Percentiles rank a stretch among this genome's conserved stretches.
Conservation (phyloP, 176 grass and related monocot species). For the Puya raimondii region DNA sequence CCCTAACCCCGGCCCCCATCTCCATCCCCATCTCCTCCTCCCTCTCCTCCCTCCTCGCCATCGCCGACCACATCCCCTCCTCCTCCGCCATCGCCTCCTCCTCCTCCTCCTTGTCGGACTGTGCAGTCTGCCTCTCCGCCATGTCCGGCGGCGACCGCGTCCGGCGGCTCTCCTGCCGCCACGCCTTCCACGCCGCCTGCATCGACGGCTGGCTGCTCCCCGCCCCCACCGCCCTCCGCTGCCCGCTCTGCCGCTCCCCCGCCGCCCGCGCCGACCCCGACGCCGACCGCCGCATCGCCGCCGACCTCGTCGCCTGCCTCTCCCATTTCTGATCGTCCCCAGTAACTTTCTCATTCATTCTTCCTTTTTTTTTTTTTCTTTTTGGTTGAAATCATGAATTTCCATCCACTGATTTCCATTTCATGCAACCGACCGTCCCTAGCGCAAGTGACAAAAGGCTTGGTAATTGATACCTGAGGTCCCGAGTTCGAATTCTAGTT, state of each 20-base stretch:
- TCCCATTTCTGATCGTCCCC: slow-evolving; percentile 9
- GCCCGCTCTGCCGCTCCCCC: slow-evolving; percentile 20
- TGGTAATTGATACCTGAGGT: too few relatives aligned
- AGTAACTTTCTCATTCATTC: too few relatives aligned
- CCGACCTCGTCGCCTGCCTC: slow-evolving; percentile 23
- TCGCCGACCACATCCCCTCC: slow-evolving; percentile 22
- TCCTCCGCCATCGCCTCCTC: not conserved
- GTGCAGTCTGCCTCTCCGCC: slow-evolving; percentile 12
- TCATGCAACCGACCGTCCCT: too few relatives aligned
- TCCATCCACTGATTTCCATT: too few relatives aligned
- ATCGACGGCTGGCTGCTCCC: slow-evolving; percentile 20
- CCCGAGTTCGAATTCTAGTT: too few relatives aligned
- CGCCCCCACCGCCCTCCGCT: slow-evolving; percentile 4
- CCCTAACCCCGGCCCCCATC: not conserved
- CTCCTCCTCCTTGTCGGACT: not conserved
- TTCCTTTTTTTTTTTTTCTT: too few relatives aligned
- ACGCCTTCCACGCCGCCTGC: slow-evolving; percentile 18
- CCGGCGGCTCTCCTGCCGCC: slow-evolving; percentile 16
- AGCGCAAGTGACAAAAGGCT: too few relatives aligned
- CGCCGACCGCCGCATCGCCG: slow-evolving; percentile 9
- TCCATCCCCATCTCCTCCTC: slow-evolving; percentile 7
- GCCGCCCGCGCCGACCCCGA: not conserved
- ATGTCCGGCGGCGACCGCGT: slow-evolving; percentile 22
- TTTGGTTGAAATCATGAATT: too few relatives aligned
- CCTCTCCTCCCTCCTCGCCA: slow-evolving; percentile 18